Evolutionary conservation across 1,284 basidiomycete genomes (phyloP).

Genomic region (Ganoderma multipileum): DNA sequence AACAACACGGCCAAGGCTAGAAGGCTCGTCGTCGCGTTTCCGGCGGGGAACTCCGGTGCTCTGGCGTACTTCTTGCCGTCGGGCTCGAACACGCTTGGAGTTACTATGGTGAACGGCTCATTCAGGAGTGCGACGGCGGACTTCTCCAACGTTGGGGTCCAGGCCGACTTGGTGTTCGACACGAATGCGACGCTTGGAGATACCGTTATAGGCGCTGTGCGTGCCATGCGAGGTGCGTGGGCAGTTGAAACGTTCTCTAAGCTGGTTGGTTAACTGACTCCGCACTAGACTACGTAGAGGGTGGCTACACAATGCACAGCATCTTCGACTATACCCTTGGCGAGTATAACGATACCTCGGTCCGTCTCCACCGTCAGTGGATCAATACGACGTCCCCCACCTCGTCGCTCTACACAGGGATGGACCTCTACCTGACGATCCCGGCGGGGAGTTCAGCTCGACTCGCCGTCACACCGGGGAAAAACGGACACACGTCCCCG

Average conservation of each 20-base stretch:
- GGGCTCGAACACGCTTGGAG: conserved; percentile 3
- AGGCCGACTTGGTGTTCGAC: conserved; percentile 43
- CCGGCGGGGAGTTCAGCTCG: conserved; percentile 34
- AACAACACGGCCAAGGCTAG: conserved; percentile 35
- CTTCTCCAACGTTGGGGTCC: conserved; percentile 47
- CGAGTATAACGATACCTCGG: conserved; percentile 37
- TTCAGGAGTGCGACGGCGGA: conserved; percentile 35
- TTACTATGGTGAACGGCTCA: conserved; percentile 34
- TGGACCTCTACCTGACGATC: conserved; percentile 39
- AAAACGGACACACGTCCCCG: conserved; percentile 38
- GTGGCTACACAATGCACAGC: conserved; percentile 44
- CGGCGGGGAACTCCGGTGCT: conserved; percentile 49
- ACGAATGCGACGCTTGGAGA: conserved; percentile 47
- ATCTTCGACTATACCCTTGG: conserved; percentile 54
- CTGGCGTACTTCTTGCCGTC: conserved; percentile 46
- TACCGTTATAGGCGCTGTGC: conserved; percentile 48
- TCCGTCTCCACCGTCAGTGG: conserved; percentile 48
- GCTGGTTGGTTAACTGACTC: neutral
- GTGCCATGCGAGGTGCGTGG: conserved; percentile 43
- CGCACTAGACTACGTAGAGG: conserved; percentile 34
- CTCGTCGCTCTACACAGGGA: conserved; percentile 32
- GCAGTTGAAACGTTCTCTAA: neutral
- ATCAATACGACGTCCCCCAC: conserved; percentile 47
- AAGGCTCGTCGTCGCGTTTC: conserved; percentile 48
- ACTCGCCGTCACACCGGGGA: conserved; percentile 39